A percentile compares a stretch with the other conserved stretches of the same genome.
phyloP scores from a whole-genome alignment of 164 flowering plant genomes.

The Stephania yunnanensis region DNA sequence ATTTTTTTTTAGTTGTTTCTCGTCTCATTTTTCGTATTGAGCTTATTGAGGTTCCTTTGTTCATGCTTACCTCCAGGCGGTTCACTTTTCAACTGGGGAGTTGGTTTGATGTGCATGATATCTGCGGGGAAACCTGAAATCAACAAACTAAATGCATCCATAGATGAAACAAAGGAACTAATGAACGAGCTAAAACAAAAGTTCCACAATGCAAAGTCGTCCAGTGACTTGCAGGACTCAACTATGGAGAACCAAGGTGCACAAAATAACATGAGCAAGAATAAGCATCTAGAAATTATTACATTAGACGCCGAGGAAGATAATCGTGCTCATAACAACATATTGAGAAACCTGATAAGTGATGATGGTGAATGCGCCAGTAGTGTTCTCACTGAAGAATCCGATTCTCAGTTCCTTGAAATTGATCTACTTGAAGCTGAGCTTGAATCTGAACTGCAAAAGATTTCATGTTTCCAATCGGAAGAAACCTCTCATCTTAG shows the following conservation, averaged over 20 bases:
- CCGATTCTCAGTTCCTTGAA: constrained; percentile 32
- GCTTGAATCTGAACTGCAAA: constrained; percentile 56
- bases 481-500: constrained; percentile 24
- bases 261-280: constrained; percentile 11
- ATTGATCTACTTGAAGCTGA: constrained; percentile 67
- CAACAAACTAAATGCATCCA: constrained; percentile 38
- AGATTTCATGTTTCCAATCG: constrained; percentile 38
- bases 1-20: not conserved
- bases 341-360: constrained; percentile 8
- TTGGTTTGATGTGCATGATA: constrained; percentile 69
- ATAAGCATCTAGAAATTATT: constrained; percentile 5
- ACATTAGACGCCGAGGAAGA: constrained; percentile 3
- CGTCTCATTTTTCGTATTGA: not conserved
- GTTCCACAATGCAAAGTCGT: constrained; percentile 43
- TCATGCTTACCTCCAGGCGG: constrained; percentile 27
- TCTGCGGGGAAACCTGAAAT: constrained; percentile 68
- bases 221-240: constrained; percentile 12
- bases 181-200: constrained; percentile 47
- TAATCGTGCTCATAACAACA: constrained; percentile 13
- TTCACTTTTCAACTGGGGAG: constrained; percentile 51
- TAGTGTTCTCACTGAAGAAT: constrained; percentile 59
- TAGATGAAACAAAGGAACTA: constrained; percentile 54
- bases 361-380: constrained; percentile 46
- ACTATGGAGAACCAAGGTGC: constrained; percentile 5
- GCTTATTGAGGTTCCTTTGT: not conserved